Percentiles rank a stretch among this genome's conserved stretches.
Conservation (phyloP, 768 basidiomycete species). For the Mycena capillaripes region DNA sequence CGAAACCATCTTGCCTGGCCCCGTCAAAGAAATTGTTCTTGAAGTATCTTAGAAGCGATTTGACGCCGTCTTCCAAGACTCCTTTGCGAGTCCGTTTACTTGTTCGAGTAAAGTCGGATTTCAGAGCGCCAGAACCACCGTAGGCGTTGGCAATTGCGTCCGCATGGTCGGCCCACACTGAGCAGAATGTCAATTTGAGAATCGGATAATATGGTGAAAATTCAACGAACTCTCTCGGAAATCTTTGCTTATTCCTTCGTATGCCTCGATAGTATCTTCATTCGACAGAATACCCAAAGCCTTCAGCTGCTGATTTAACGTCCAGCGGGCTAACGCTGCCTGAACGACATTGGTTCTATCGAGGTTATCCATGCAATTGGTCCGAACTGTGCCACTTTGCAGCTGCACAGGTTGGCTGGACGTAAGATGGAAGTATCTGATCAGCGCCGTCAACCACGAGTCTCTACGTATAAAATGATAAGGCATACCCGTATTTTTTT, state of each 20-base stretch:
- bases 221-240: constrained; percentile 86
- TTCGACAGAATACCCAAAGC: constrained; percentile 78
- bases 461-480: neutral
- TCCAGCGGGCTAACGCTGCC: constrained; percentile 90
- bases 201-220: neutral
- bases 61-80: constrained; percentile 86
- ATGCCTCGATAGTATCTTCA: constrained; percentile 84
- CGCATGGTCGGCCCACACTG: constrained; percentile 97
- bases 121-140: constrained; percentile 94
- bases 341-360: constrained; percentile 99
- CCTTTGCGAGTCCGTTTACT: constrained; percentile 90
- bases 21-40: constrained; percentile 99
- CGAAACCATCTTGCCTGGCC: constrained; percentile 95
- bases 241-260: constrained; percentile 81
- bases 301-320: constrained; percentile 82
- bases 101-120: constrained; percentile 96
- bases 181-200: constrained; percentile 14
- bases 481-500: constrained; percentile 75
- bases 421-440: constrained; percentile 87
- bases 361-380: constrained; percentile 98
- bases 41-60: constrained; percentile 87
- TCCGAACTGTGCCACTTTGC: constrained; percentile 87
- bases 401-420: constrained; percentile 58
- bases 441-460: constrained; percentile 13
- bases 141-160: constrained; percentile 93